These are phyloP conservation scores for Lignosus rhinocerotis DNA, from an alignment of 1,284 basidiomycete species.

Conservation along the genomic window DNA sequence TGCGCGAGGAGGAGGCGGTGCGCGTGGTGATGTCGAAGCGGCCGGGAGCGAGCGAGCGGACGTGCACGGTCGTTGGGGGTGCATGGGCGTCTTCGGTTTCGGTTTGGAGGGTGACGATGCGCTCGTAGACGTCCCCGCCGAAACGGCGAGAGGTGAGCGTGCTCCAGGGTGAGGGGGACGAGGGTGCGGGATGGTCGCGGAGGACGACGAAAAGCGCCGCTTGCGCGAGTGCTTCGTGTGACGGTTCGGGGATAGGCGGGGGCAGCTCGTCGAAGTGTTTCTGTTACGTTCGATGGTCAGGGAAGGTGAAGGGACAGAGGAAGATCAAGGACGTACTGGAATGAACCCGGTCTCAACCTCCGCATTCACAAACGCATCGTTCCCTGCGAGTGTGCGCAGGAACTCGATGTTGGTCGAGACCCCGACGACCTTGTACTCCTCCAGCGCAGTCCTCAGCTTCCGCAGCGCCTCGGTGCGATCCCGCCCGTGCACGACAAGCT, in stretches of 20 bases:
- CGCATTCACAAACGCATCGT: constrained; percentile 76
- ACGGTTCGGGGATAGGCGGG: constrained; percentile 57
- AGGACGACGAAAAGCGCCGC: constrained; percentile 77
- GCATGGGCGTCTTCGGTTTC: constrained; percentile 49
- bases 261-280: constrained; percentile 82
- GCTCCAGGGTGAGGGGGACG: constrained; percentile 60
- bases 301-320: too few species aligned
- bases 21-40: constrained; percentile 58
- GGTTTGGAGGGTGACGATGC: constrained; percentile 55
- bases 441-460: constrained; percentile 76
- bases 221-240: constrained; percentile 68
- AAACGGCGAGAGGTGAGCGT: constrained; percentile 73
- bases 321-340: constrained; percentile 49
- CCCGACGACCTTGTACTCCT: constrained; percentile 89
- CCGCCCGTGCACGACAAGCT: constrained; percentile 87
- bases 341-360: constrained; percentile 95
- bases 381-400: constrained; percentile 74
- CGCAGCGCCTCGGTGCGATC: constrained; percentile 87
- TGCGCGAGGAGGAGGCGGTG: constrained; percentile 33
- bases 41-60: constrained; percentile 44
- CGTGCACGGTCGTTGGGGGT: constrained; percentile 44
- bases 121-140: constrained; percentile 69
- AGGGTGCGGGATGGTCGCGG: constrained; percentile 51
- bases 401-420: constrained; percentile 93
- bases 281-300: constrained; percentile 37